A percentile compares a stretch with the other conserved stretches of the same genome.
Evolutionary conservation across 345 rosid genomes (phyloP).

Genomic region (Eucalyptus melliodora): DNA sequence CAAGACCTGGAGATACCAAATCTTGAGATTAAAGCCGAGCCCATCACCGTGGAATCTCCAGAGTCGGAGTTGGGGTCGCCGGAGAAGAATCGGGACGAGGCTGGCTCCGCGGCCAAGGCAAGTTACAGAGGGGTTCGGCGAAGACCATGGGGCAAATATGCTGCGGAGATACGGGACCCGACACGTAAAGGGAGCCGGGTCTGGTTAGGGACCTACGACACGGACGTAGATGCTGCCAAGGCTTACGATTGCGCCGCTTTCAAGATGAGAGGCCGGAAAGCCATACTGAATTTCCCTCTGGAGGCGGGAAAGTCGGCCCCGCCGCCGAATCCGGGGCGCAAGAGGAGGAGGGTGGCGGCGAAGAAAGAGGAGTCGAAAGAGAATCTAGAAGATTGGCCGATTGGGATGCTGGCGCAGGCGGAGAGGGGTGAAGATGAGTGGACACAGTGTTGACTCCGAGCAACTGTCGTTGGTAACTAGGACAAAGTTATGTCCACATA

Average conservation of each 20-base stretch:
- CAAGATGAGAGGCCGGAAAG: conserved; percentile 75
- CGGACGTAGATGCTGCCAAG: conserved; percentile 69
- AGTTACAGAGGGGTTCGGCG: conserved; percentile 84
- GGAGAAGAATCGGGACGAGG: background rate
- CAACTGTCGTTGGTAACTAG: background rate
- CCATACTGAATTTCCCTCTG: conserved; percentile 73
- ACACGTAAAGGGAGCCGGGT: conserved; percentile 60
- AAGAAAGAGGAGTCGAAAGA: background rate
- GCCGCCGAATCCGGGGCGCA: conserved; percentile 21
- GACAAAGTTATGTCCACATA: background rate
- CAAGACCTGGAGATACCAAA: conserved; percentile 2
- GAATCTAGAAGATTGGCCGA: background rate
- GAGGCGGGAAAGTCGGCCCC: conserved; percentile 59
- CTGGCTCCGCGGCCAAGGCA: background rate
- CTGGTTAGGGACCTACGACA: conserved; percentile 88
- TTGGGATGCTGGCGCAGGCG: background rate
- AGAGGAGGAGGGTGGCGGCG: background rate
- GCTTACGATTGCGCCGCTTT: conserved; percentile 89
- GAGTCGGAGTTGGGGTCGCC: background rate
- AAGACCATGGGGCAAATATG: conserved; percentile 94
- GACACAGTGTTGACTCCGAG: background rate
- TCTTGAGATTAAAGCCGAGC: background rate
- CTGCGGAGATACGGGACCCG: conserved; percentile 95
- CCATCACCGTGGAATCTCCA: background rate
- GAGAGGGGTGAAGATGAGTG: background rate